Evolutionary conservation across 2,329 filamentous ascomycete genomes (phyloP).

Genomic region (Zymoseptoria ardabiliae): DNA sequence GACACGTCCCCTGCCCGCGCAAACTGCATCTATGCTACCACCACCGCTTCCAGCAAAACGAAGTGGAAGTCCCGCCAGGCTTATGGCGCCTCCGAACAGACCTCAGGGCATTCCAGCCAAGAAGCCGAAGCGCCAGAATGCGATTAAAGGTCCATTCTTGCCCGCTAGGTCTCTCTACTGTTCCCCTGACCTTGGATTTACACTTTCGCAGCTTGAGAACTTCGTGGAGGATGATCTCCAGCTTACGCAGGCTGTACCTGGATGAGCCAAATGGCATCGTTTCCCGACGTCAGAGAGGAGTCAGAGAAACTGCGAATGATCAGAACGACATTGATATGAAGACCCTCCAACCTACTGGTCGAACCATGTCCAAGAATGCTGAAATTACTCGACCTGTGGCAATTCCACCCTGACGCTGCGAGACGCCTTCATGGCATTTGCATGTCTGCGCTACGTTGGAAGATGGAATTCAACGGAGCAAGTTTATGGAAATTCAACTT

Average conservation of each 20-base stretch:
- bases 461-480: background rate
- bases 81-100: background rate
- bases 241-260: conserved; percentile 25
- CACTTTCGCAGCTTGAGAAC: conserved; percentile 26
- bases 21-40: background rate
- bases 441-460: background rate
- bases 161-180: conserved; percentile 15
- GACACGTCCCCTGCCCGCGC: background rate
- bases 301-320: background rate
- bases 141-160: conserved; percentile 13
- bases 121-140: conserved; percentile 3
- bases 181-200: conserved; percentile 23
- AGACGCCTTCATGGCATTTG: background rate
- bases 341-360: background rate
- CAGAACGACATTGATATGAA: background rate
- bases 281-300: background rate
- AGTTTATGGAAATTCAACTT: too few relatives aligned
- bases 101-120: background rate
- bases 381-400: background rate
- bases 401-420: background rate
- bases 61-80: background rate
- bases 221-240: conserved; percentile 31
- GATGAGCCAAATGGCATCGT: conserved; percentile 4
- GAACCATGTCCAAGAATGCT: background rate
- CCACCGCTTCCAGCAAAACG: background rate